phyloP scores from a whole-genome alignment of 108 stramenopile species.

The Skeletonema grethae region DNA sequence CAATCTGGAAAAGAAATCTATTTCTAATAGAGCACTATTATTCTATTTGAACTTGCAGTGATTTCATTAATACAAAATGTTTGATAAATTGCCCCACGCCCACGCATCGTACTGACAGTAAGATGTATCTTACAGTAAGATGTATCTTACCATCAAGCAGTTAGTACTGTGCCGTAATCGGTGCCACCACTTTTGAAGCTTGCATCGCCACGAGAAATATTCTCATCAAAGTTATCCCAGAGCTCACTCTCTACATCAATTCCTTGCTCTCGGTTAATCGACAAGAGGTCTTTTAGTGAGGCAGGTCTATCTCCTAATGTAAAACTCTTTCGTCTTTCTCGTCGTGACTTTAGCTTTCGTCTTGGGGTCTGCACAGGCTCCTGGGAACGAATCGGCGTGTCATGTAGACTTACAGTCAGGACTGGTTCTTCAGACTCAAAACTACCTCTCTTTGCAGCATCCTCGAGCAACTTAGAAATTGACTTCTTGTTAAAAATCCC shows the following conservation, averaged over 20 bases:
- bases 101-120: too few relatives aligned
- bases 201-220: neutral
- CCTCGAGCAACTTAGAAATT: neutral
- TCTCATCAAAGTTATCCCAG: neutral
- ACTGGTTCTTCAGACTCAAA: neutral
- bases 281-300: neutral
- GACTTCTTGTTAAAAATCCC: constrained; percentile 8
- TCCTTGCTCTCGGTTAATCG: neutral
- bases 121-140: too few relatives aligned
- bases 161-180: neutral
- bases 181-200: neutral
- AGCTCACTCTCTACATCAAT: neutral
- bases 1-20: neutral
- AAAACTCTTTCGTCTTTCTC: neutral
- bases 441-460: neutral
- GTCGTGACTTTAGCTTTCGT: neutral
- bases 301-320: neutral
- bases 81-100: too few relatives aligned
- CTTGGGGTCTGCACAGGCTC: neutral
- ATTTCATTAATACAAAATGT: too few relatives aligned
- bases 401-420: too few relatives aligned
- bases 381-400: neutral
- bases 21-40: neutral
- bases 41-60: neutral
- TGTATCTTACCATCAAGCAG: neutral